Evolutionary conservation across 495 filamentous ascomycete species (phyloP), one percentile per base, ranked within the genome.

Genomic region (Pseudotulostoma volvatum): DNA sequence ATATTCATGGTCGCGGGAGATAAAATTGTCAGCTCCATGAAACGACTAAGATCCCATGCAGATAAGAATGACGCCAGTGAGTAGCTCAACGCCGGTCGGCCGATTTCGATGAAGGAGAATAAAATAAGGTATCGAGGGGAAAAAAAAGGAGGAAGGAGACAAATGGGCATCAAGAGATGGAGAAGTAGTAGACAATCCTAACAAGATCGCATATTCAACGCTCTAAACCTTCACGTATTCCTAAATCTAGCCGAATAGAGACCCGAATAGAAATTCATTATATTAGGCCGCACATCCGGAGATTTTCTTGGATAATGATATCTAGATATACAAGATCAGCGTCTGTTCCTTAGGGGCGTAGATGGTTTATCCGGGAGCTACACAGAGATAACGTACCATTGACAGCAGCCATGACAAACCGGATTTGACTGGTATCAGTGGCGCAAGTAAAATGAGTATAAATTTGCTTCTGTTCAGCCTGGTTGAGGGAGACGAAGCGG

Each of bases 221-320:
- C 17, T 42, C 40, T 42, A 42, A 42, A 41, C 18, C 39, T 30
- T 41, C 18, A 21, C 33, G 31, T 34, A 13, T 41, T 17, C 15
- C 30, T 33, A 30, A 17, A 32, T 30, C n/a, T n/a, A n/a, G n/a
- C n/a, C n/a, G n/a, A n/a, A n/a, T n/a, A n/a, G n/a, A n/a, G n/a
- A n/a, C n/a, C n/a, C n/a, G n/a, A n/a, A n/a, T n/a, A n/a, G n/a
- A n/a, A 44, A 36, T 49, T 64, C 61, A 63, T 67, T 80, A 97
- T 72, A 97, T 96, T 58, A 97, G 73, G 74, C 90, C 90, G 63
- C 90, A 96, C 50, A 92, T 71, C 58, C 92, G 82, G 44, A 97
- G 78, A 68, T 97, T 97, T 65, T 96, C 92, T 76, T 97, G 90
- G 59, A 97, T 97, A 64, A 97, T 97, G 62, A 97, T 97, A 65